Conservation (phyloP, 257 asterid species). For the Rubia yunnanensis region DNA sequence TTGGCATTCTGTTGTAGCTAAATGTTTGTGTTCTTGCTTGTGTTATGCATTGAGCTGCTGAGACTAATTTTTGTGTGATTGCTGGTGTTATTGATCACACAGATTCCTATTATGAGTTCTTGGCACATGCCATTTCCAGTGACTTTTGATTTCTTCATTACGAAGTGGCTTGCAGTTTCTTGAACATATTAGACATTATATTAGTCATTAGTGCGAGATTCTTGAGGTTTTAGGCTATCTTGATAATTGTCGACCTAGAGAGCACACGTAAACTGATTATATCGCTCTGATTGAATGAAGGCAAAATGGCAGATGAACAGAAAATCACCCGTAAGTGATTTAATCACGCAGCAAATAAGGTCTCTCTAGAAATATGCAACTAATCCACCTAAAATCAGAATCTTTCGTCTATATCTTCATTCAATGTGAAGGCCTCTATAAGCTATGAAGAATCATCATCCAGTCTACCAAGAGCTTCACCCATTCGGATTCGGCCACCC, state of each 20-base stretch:
- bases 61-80: no score
- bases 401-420: neutral
- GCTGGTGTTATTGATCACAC: neutral
- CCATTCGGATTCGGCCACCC: constrained; percentile 71
- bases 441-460: constrained; percentile 21
- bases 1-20: neutral
- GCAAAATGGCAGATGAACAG: neutral
- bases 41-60: neutral
- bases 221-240: neutral
- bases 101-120: no score
- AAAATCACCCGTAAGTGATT: no score
- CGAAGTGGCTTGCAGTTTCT: neutral
- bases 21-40: neutral
- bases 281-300: neutral
- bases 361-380: neutral
- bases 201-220: neutral
- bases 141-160: neutral
- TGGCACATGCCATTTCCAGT: neutral
- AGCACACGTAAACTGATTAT: neutral
- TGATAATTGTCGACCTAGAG: no score
- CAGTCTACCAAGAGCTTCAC: constrained; percentile 84
- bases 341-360: neutral
- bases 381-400: neutral
- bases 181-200: neutral
- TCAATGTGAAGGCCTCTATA: neutral